These are phyloP conservation scores for Trichosporon coremiiforme DNA, from an alignment of 1,284 basidiomycete genomes.

Conservation along the genomic window DNA sequence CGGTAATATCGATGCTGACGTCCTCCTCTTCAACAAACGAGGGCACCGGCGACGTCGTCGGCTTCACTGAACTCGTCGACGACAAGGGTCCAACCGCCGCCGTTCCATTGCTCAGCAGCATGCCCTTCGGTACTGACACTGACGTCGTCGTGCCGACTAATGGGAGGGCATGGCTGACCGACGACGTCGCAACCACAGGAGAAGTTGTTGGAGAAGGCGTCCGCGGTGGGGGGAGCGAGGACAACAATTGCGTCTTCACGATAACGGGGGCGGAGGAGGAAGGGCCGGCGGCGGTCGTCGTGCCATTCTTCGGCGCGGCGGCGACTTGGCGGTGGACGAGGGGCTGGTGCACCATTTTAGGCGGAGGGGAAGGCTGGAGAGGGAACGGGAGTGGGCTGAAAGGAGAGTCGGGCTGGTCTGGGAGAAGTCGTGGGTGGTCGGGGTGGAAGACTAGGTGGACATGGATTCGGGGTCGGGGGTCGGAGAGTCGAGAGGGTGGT, in stretches of 20 bases:
- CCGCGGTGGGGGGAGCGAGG: background rate
- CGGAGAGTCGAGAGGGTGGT: background rate
- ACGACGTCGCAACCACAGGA: background rate
- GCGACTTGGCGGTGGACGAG: conserved; percentile 6
- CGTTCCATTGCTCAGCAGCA: conserved; percentile 9
- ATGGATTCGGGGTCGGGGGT: background rate
- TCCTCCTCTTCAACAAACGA: background rate
- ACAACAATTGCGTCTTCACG: background rate
- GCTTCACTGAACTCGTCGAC: background rate
- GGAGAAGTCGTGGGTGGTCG: background rate
- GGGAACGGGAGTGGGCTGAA: background rate
- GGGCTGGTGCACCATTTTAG: background rate
- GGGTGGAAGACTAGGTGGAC: background rate
- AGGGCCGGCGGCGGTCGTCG: background rate
- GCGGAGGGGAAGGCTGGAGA: background rate
- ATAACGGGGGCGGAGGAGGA: background rate
- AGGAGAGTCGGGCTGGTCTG: background rate
- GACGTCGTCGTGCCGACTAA: background rate
- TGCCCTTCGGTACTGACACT: background rate
- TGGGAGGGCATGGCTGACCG: background rate
- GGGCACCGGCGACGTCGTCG: background rate
- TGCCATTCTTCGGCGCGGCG: background rate
- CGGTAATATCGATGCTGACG: background rate
- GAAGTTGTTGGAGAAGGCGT: background rate
- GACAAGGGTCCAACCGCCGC: background rate